phyloP scores from a whole-genome alignment of 2,329 filamentous ascomycete genomes.

The Pezicula radicicola region DNA sequence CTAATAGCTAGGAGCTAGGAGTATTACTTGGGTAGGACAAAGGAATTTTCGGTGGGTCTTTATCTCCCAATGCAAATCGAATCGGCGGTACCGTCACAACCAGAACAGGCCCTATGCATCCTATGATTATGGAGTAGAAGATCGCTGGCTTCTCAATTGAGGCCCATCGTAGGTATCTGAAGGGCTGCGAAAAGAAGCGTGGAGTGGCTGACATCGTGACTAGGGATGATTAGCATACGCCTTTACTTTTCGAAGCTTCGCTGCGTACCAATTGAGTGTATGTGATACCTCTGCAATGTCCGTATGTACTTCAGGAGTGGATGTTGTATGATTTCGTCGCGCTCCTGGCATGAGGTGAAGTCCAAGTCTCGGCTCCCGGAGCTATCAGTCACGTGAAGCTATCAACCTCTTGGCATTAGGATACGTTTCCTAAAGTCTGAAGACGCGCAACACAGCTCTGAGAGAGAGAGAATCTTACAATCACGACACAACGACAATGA shows the following conservation, averaged over 20 bases:
- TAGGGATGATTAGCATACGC: constrained; percentile 12
- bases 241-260: neutral
- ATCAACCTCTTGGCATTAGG: constrained; percentile 25
- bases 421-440: constrained; percentile 33
- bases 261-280: constrained; percentile 30
- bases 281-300: constrained; percentile 6
- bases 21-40: constrained; percentile 88
- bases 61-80: constrained; percentile 69
- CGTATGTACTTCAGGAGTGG: constrained; percentile 4
- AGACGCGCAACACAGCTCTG: constrained; percentile 15
- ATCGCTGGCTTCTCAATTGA: constrained; percentile 84
- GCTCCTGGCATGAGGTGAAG: constrained; percentile 3
- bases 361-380: constrained; percentile 1
- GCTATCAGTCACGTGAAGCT: constrained; percentile 4
- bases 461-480: constrained; percentile 12
- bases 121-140: constrained; percentile 83
- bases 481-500: constrained; percentile 53
- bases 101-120: constrained; percentile 66
- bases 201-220: constrained; percentile 63
- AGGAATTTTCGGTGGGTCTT: constrained; percentile 69
- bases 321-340: constrained; percentile 7
- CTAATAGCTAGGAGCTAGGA: neutral
- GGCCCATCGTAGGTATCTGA: constrained; percentile 86
- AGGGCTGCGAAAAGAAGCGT: constrained; percentile 78
- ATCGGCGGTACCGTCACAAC: constrained; percentile 73